Evolutionary conservation across 2,329 filamentous ascomycete genomes (phyloP), one percentile per base, ranked within the genome.

Genomic region (Hymenoscyphus salicellus): DNA sequence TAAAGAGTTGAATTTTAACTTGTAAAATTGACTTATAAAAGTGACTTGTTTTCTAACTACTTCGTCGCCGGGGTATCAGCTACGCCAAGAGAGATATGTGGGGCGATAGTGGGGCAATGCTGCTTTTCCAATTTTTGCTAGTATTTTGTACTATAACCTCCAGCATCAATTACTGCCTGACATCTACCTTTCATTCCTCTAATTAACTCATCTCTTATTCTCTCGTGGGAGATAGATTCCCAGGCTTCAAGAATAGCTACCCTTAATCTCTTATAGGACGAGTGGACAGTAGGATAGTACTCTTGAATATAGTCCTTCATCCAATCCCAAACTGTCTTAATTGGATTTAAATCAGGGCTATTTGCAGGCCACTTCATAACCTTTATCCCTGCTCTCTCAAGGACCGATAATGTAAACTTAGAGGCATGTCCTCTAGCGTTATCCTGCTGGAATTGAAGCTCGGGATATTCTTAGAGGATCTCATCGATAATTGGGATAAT

Each of bases 271-370:
- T 61, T 60, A 59, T 69, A 69, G 36, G 46, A 63, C 1, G 63
- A 59, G 55, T 68, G 30, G 8, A 69, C 58, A 2, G 65, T 4
- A 55, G 61, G 67, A 58, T 67, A 63, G 17, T 65, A 23, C 33
- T 61, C 36, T 58, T 70, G 55, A 30, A 68, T 68, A 64, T 69
- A 68, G 28, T 69, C 61, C 63, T 71, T 71, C 46, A 69, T 70
- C 68, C 56, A 33, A 70, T 71, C 30, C 63, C 63, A 55, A 63
- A 67, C 4, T 68, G 36, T 17, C 28, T 30, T 6, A 30, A 6
- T 30, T 3, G 28, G 28, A 6, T 30, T 30, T 30, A 30, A 61
- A 62, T 70, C 68, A 30, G 66, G 66, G 8, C 64, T 69, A 23
- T 59, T 26, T 2, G 60, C 16, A 38, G 66, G 69, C 68, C 46